phyloP scores from a whole-genome alignment of 2,329 filamentous ascomycete genomes.

The Rhynchosporium graminicola region DNA sequence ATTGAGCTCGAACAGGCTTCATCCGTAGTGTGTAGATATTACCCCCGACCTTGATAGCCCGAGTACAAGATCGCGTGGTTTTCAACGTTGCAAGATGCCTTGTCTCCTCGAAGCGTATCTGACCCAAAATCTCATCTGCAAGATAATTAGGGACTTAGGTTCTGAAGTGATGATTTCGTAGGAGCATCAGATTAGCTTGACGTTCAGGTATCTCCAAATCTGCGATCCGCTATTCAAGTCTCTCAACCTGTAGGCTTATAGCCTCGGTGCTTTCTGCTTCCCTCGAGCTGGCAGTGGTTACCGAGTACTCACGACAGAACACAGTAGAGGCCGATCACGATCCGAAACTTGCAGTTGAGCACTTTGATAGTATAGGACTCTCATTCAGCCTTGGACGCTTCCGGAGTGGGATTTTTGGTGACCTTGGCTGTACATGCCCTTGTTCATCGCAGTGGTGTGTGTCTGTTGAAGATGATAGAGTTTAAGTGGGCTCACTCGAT shows the following conservation, averaged over 20 bases:
- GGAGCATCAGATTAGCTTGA: not conserved
- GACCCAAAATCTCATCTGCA: not conserved
- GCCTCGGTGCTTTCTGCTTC: not conserved
- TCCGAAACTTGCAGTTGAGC: not conserved
- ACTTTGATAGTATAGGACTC: not conserved
- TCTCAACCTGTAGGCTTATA: not conserved
- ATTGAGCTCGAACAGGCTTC: no score
- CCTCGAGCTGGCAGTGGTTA: no score
- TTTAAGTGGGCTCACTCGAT: not conserved
- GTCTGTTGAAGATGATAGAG: not conserved
- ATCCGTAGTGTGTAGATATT: no score
- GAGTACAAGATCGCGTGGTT: no score
- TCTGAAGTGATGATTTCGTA: not conserved
- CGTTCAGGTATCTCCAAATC: not conserved
- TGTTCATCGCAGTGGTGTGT: not conserved
- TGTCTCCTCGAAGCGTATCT: not conserved
- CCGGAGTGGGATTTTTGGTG: not conserved
- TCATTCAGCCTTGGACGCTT: not conserved
- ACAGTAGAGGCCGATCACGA: no score
- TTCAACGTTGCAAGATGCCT: not conserved
- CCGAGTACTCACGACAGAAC: no score
- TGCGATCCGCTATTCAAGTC: not conserved
- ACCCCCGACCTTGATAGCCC: no score
- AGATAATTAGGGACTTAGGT: not conserved
- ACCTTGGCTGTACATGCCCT: not conserved